Evolutionary conservation across 2,329 filamentous ascomycete species (phyloP), one percentile per base, ranked within the genome.

Genomic region (Cercospora sp.): DNA sequence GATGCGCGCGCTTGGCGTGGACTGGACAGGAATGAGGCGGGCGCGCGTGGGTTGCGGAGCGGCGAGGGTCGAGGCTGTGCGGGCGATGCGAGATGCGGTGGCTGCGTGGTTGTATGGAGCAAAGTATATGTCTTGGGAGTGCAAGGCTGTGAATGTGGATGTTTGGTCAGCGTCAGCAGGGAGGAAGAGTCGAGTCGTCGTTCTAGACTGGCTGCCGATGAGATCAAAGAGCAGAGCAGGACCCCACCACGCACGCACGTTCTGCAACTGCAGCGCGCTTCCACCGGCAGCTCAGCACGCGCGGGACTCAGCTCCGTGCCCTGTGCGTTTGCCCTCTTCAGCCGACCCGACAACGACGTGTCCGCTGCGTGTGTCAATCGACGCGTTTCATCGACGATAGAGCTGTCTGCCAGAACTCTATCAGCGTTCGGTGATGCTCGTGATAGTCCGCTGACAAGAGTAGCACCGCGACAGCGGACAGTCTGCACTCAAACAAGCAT

Each of bases 1-100:
- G 65, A 63, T 53, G 42, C 53, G 63, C 63, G 51, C 30, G 33
- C 45, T 51, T 51, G 45, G 45, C 45, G 45, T 12, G 45, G 10
- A 26, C 20, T 10, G 45, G 18, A 42, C 36, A 42, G 36, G 36
- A 42, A 42, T 42, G 36, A n/a, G 18, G 45, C 45, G 45, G 18
- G 45, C 2, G 18, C 20, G 45, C 10, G 45, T 20, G 18, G 10
- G 45, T 13, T 51, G 45, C 45, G 45, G 45, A 51, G 45, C 45
- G 45, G 18, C 36, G 36, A 42, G 36, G 36, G 10, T 12, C 45
- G 45, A 16, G 33, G 33, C 30, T 31, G 30, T 31, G 30, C 30
- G 39, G 6, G 39, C 45, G 45, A 4, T 42, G 36, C 45, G 45
- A 51, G 20, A 7, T 3, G 45, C 45, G 45, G 45, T 16, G 18